These are phyloP conservation scores for Phytophthora colocasiae DNA, from an alignment of 352 stramenopile species.

Conservation along the genomic window DNA sequence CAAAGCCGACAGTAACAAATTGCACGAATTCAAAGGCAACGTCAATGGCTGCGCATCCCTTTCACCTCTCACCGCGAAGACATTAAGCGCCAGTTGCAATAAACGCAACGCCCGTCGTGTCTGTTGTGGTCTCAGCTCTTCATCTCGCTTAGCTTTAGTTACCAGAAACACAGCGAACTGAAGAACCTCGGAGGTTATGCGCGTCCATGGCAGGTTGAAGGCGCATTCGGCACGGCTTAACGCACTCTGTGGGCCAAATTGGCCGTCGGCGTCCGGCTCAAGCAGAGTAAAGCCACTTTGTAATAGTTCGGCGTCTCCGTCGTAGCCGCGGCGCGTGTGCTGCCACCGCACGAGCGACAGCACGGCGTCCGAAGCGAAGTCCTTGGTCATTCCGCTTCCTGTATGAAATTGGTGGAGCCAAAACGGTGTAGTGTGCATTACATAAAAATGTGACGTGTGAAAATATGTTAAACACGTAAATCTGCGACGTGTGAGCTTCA, in stretches of 20 bases:
- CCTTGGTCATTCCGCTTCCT: constrained; percentile 20
- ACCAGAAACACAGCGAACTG: constrained; percentile 78
- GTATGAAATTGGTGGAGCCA: constrained; percentile 16
- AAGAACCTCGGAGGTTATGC: constrained; percentile 63
- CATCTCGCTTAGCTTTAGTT: constrained; percentile 58
- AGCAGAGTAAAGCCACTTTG: constrained; percentile 44
- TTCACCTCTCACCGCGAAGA: constrained; percentile 38
- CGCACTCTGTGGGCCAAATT: constrained; percentile 23
- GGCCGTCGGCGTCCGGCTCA: constrained; percentile 20
- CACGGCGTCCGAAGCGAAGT: constrained; percentile 47
- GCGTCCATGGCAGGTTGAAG: constrained; percentile 70
- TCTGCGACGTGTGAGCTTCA: constrained; percentile 1
- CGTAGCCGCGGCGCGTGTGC: constrained; percentile 61
- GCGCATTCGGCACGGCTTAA: constrained; percentile 43
- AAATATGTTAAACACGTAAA: constrained; percentile 22
- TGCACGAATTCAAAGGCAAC: constrained; percentile 74
- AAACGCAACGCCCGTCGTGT: constrained; percentile 54
- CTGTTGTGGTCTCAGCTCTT: constrained; percentile 36
- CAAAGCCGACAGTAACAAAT: constrained; percentile 73
- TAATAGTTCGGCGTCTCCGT: constrained; percentile 53
- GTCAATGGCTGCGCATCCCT: constrained; percentile 46
- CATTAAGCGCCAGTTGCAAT: constrained; percentile 62
- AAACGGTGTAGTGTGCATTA: constrained; percentile 15
- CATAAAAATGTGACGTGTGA: constrained; percentile 3
- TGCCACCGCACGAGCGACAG: constrained; percentile 77